Evolutionary conservation across 805 yeast genomes (phyloP), one percentile per base, ranked within the genome.

Genomic region (Ogataea nitratoaversa): DNA sequence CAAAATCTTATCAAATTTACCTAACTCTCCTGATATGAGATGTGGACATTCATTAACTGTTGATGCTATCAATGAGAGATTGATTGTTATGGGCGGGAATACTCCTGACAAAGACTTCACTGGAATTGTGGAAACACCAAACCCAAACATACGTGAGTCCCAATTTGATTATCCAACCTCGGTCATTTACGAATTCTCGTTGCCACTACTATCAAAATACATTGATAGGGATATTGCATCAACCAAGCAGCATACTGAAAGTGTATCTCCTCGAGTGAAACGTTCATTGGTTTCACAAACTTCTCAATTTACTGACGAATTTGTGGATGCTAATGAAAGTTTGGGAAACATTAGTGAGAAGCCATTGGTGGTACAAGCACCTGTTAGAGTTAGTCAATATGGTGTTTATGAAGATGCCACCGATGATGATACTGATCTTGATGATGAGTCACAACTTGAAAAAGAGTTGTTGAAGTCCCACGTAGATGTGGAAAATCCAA

Each of bases 71-170:
- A 77, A 76, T 45, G 78, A 86, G 54, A 85, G 82, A 62, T 56
- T 91, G 27, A 57, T 90, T 11, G 76, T 91, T 13, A 82, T 95
- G 85, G 99, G 99, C 32, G 98, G 99, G 43, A 95, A 88, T 61
- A 75, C 79, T 49, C 74, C 78, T 47, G 91, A 85, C 42, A 78
- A 76, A 40, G 72, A 76, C 52, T 55, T 57, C 34, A 30, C 42
- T 5, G 47, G 47, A 29, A 50, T 56, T 8, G 44, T 51, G 8
- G 57, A 52, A 32, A 42, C 50, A 5, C 34, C 45, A 23, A 49
- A 48, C 36, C 37, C 46, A 8, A 37, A 41, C 3, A 50, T 63
- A 22, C 61, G 61, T 43, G 63, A 55, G 22, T 45, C 56, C n/a
- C 53, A 56, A 19, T 58, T 63, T 28, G 54, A 56, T 16, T 54